Conservation (phyloP, 179 eudicot genomes). For the Silene vulgaris region DNA sequence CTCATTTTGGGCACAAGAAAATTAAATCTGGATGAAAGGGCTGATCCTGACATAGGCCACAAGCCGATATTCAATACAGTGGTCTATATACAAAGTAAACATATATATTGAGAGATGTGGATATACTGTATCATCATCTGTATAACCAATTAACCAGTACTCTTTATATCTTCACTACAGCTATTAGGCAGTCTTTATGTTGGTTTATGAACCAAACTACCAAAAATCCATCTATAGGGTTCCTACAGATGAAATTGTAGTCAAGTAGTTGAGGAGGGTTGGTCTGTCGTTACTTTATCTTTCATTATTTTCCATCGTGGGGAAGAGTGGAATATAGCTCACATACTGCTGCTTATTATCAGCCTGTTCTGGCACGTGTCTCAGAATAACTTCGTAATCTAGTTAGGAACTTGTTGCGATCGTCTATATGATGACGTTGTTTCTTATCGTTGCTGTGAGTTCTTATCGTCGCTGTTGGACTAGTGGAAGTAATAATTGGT, state of each 20-base stretch:
- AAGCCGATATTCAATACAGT: too few relatives aligned
- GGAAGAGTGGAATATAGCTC: background rate
- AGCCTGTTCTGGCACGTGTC: background rate
- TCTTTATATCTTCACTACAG: background rate
- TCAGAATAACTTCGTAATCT: background rate
- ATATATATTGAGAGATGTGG: background rate
- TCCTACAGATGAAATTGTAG: background rate
- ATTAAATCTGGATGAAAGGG: background rate
- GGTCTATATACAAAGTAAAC: too few relatives aligned
- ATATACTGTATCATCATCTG: background rate
- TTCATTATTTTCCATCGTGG: background rate
- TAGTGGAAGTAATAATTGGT: background rate
- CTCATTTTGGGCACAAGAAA: background rate
- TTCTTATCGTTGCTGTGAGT: background rate
- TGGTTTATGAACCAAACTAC: background rate
- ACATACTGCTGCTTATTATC: background rate
- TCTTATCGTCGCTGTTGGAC: background rate
- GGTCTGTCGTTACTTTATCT: background rate
- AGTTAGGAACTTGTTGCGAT: background rate
- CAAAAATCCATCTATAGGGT: conserved; percentile 4
- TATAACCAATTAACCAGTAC: background rate
- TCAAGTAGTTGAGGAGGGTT: background rate
- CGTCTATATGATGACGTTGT: background rate
- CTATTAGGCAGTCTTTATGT: background rate
- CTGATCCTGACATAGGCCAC: background rate